Percentiles rank a stretch among this genome's conserved stretches.
phyloP scores from a whole-genome alignment of 129 eudicot genomes.

The Tagetes erecta region DNA sequence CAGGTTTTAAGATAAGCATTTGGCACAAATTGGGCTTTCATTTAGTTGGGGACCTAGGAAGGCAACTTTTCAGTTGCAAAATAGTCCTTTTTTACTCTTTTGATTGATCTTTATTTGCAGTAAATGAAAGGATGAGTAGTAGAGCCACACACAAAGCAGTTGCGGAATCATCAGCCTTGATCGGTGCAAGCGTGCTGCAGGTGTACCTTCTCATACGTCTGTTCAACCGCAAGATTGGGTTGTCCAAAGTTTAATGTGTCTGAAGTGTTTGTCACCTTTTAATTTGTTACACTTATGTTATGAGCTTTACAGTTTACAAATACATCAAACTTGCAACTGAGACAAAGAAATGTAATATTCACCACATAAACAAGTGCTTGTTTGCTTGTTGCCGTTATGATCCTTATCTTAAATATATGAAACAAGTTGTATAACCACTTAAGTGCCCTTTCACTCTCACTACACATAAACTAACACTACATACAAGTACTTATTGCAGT shows the following conservation, averaged over 20 bases:
- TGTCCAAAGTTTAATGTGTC: constrained; percentile 54
- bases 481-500: too few relatives aligned
- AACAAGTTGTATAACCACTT: too few relatives aligned
- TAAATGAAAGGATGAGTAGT: constrained; percentile 76
- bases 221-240: constrained; percentile 72
- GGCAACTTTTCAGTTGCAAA: neutral
- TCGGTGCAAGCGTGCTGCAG: constrained; percentile 76
- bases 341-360: neutral
- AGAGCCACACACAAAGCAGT: constrained; percentile 85
- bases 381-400: too few relatives aligned
- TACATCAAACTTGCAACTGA: constrained; percentile 24
- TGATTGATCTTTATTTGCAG: constrained; percentile 43
- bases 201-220: constrained; percentile 76
- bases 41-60: neutral
- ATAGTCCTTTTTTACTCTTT: neutral
- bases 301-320: constrained; percentile 16
- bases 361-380: too few relatives aligned
- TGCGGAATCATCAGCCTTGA: constrained; percentile 63
- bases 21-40: neutral
- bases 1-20: neutral
- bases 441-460: too few relatives aligned
- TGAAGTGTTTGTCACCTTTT: constrained; percentile 13
- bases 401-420: too few relatives aligned
- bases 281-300: constrained; percentile 9
- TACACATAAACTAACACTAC: too few relatives aligned